Percentiles rank a stretch among this genome's conserved stretches.
Evolutionary conservation across 192 early-diverging fungal genomes (phyloP).

Genomic region (Chytriomyces confervae): DNA sequence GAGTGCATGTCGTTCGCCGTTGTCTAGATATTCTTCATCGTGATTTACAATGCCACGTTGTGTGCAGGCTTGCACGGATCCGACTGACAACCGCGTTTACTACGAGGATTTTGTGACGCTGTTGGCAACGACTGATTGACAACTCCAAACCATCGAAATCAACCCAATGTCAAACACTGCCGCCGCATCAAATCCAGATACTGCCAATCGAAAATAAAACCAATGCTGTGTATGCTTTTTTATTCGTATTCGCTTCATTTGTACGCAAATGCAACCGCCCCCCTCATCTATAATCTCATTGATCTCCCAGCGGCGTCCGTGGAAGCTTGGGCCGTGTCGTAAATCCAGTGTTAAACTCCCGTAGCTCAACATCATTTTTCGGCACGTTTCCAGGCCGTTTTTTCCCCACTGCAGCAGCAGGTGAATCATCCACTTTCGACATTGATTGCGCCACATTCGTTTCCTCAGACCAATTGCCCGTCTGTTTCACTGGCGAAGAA

Average conservation of each 20-base stretch:
- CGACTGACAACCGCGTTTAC: conserved; percentile 57
- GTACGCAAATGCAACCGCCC: not conserved
- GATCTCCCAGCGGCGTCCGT: conserved; percentile 47
- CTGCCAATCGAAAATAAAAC: not conserved
- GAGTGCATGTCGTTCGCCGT: not conserved
- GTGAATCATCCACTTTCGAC: not conserved
- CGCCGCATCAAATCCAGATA: too few relatives aligned
- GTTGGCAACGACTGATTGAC: conserved; percentile 14
- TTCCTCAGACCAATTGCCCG: conserved; percentile 1
- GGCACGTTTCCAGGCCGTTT: conserved; percentile 1
- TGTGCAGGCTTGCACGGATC: conserved; percentile 59
- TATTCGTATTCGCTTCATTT: not conserved
- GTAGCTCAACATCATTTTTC: conserved; percentile 28
- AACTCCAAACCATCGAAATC: not conserved
- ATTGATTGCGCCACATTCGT: conserved; percentile 4
- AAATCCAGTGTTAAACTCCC: conserved; percentile 55
- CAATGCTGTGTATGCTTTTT: not conserved
- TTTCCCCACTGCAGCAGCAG: not conserved
- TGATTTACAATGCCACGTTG: not conserved
- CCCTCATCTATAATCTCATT: not conserved
- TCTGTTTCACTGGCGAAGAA: conserved; percentile 2
- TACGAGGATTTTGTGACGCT: conserved; percentile 50
- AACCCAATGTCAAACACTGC: not conserved
- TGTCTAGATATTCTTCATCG: not conserved
- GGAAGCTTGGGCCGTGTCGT: conserved; percentile 52